Percentiles rank a stretch among this genome's conserved stretches.
Evolutionary conservation across 176 grass and related monocot species (phyloP).

Genomic region (Raddia distichophylla): DNA sequence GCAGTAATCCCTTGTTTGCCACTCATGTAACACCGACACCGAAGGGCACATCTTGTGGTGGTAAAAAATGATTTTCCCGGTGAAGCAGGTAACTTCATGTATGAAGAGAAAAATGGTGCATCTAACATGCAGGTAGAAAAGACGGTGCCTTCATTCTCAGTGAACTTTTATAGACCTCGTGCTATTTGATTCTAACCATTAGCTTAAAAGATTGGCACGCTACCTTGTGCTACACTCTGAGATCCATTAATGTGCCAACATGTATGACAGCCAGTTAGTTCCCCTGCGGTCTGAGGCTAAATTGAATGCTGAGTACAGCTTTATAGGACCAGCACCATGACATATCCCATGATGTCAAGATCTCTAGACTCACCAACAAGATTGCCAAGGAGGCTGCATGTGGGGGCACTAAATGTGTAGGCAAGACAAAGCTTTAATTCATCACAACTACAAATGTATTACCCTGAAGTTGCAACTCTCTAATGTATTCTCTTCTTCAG

Average conservation of each 20-base stretch:
- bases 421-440: slow-evolving; percentile 28
- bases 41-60: too few species aligned
- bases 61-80: too few species aligned
- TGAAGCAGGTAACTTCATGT: background rate
- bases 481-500: background rate
- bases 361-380: slow-evolving; percentile 21
- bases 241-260: slow-evolving; percentile 23
- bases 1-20: too few species aligned
- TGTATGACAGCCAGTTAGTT: slow-evolving; percentile 23
- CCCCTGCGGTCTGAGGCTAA: background rate
- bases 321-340: slow-evolving; percentile 20
- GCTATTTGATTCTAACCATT: background rate
- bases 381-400: slow-evolving; percentile 25
- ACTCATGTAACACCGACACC: too few species aligned
- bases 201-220: background rate
- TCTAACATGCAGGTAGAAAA: background rate
- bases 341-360: slow-evolving; percentile 36
- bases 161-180: background rate
- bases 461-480: background rate
- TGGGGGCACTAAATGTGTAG: slow-evolving; percentile 37
- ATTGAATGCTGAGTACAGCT: slow-evolving; percentile 18
- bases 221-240: background rate
- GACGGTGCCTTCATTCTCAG: background rate
- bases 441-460: slow-evolving; percentile 18
- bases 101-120: background rate